These are phyloP conservation scores for Pyrus betulifolia DNA, from an alignment of 306 rosid species.

Conservation along the genomic window DNA sequence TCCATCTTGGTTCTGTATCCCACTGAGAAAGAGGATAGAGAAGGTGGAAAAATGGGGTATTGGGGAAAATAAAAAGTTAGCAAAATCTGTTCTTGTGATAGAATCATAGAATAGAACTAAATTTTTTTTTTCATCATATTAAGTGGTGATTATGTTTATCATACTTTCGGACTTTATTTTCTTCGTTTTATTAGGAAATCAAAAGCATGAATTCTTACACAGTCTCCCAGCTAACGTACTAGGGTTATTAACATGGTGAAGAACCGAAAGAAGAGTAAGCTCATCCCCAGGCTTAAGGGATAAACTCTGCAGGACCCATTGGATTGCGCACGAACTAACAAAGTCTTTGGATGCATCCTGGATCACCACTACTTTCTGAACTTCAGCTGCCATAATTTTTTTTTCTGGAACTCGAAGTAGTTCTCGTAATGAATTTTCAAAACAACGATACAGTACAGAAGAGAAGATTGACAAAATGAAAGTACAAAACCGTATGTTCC, in stretches of 20 bases:
- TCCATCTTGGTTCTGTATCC: constrained; percentile 55
- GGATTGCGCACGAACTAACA: constrained; percentile 40
- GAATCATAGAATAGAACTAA: background rate
- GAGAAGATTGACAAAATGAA: background rate
- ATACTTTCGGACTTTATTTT: background rate
- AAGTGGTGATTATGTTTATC: background rate
- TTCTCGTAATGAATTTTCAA: background rate
- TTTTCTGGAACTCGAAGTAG: background rate
- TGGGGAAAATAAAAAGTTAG: background rate
- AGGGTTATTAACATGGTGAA: constrained; percentile 65
- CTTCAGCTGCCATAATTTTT: constrained; percentile 16
- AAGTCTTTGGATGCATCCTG: constrained; percentile 57
- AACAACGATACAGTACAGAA: background rate
- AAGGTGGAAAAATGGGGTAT: background rate
- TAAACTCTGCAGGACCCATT: constrained; percentile 28
- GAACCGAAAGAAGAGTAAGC: constrained; percentile 51
- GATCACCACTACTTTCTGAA: constrained; percentile 56
- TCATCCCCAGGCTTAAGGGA: constrained; percentile 58
- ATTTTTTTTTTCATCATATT: background rate
- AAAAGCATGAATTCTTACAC: constrained; percentile 32
- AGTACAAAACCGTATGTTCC: background rate
- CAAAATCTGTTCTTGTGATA: background rate
- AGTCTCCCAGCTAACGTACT: constrained; percentile 49
- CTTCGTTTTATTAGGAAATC: background rate
- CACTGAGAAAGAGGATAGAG: constrained; percentile 28